Evolutionary conservation across 345 rosid species (phyloP), one percentile per base, ranked within the genome.

Genomic region (Eucalyptus coolabah): DNA sequence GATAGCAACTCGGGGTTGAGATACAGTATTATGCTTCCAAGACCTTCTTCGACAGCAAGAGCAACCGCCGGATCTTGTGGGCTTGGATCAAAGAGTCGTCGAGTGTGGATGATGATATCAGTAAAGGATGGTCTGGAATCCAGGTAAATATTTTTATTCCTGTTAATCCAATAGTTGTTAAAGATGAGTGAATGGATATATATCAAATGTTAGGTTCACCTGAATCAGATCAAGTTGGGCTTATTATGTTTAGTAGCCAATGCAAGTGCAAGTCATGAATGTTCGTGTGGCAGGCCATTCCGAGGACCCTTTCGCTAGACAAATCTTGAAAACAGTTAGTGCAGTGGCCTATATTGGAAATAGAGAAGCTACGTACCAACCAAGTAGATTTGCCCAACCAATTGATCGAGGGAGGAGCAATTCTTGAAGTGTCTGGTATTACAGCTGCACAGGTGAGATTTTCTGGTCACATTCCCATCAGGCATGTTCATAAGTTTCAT

Each of bases 341-440:
- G 59, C 98, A 95, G 86, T 96, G 98, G 99, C 98, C 99, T 4
- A 88, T 96, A 13, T 63, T 86, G 40, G 99, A 97, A 91, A 89
- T 95, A 1, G 94, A 96, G 89, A 94, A 72, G 87, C 95, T 94
- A 30, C 94, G 95, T 28, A 86, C 40, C 9, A 90, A 89, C 40
- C 89, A 92, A 82, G 92, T 94, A n/a, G 88, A 88, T 63, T 72
- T 92, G 87, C 85, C 91, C 16, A 90, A 88, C 83, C 89, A 92
- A 92, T 37, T 89, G 63, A 89, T 94, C 3, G 47, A 93, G 87
- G 91, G 91, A 91, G 93, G 93, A 89, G 90, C 96, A 30, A 34
- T 80, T 30, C 86, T 95, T 65, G 91, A 94, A 90, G 92, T 97
- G 51, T 88, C 90, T 24, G 96, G 96, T 10, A 67, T 97, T 89